A percentile compares a stretch with the other conserved stretches of the same genome.
phyloP scores from a whole-genome alignment of 805 yeast species.

The Monosporozyma solicola region DNA sequence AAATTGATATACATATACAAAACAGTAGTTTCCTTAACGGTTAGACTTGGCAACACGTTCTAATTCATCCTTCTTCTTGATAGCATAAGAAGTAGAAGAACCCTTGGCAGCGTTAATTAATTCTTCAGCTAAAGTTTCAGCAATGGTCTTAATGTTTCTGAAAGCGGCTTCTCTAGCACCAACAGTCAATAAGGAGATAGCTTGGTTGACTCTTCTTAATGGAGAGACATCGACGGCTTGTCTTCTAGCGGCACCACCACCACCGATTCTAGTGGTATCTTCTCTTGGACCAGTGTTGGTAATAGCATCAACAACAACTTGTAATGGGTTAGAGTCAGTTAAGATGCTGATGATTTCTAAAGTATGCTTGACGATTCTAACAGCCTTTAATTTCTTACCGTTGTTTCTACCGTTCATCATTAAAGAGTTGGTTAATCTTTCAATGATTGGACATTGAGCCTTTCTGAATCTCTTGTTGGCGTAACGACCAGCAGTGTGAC shows the following conservation, averaged over 20 bases:
- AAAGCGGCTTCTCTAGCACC: constrained; percentile 99
- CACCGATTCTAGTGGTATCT: constrained; percentile 99
- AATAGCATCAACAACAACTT: constrained; percentile 97
- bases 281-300: constrained; percentile 99
- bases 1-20: constrained; percentile 6
- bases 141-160: constrained; percentile 99
- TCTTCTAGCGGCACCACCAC: constrained; percentile 99
- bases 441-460: constrained; percentile 98
- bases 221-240: constrained; percentile 99
- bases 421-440: constrained; percentile 98
- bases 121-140: constrained; percentile 99
- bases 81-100: constrained; percentile 99
- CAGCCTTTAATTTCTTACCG: constrained; percentile 99
- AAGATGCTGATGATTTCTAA: constrained; percentile 94
- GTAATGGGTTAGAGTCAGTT: constrained; percentile 99
- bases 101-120: constrained; percentile 99
- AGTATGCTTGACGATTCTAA: constrained; percentile 98
- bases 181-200: constrained; percentile 92
- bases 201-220: constrained; percentile 99
- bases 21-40: constrained; percentile 61
- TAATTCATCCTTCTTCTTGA: constrained; percentile 99
- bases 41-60: constrained; percentile 99
- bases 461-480: constrained; percentile 99
- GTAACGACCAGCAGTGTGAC: constrained; percentile 99
- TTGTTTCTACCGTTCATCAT: constrained; percentile 99